Evolutionary conservation across 2,329 filamentous ascomycete species (phyloP).

Genomic region (Fusarium phyllophilum): DNA sequence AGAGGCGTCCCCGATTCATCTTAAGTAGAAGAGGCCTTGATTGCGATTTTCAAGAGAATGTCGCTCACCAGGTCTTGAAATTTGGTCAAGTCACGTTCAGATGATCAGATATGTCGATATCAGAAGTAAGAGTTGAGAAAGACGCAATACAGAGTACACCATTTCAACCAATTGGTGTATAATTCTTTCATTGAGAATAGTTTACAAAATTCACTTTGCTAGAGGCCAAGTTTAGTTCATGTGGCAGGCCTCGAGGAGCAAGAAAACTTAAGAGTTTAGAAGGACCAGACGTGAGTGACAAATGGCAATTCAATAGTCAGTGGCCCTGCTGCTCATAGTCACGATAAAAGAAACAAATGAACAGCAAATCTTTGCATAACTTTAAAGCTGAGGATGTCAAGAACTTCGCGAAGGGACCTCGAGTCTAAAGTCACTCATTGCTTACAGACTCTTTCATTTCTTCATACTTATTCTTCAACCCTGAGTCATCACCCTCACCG

Average conservation of each 20-base stretch:
- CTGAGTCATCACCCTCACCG: not conserved
- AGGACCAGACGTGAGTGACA: rapidly evolving
- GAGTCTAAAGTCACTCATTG: not conserved
- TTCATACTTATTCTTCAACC: not conserved
- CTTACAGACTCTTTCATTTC: not conserved
- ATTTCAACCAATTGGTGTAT: too few relatives aligned
- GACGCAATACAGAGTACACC: too few relatives aligned
- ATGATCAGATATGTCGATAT: too few relatives aligned
- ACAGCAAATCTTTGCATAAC: too few relatives aligned
- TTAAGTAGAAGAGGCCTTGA: rapidly evolving
- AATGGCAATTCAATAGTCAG: rapidly evolving
- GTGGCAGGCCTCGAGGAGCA: too few relatives aligned
- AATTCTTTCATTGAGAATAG: too few relatives aligned
- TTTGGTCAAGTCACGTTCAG: too few relatives aligned
- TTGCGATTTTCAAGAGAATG: rapidly evolving
- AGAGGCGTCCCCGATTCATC: rapidly evolving
- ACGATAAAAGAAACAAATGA: rapidly evolving
- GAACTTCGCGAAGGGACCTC: rapidly evolving
- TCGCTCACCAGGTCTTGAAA: too few relatives aligned
- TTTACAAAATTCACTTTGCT: too few relatives aligned
- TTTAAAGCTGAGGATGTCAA: rapidly evolving
- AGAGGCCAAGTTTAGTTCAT: too few relatives aligned
- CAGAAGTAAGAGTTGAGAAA: too few relatives aligned
- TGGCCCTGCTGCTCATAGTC: not conserved
- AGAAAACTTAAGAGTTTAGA: too few relatives aligned